phyloP scores from a whole-genome alignment of 2,329 filamentous ascomycete genomes.

The Pseudogymnoascus sp. region DNA sequence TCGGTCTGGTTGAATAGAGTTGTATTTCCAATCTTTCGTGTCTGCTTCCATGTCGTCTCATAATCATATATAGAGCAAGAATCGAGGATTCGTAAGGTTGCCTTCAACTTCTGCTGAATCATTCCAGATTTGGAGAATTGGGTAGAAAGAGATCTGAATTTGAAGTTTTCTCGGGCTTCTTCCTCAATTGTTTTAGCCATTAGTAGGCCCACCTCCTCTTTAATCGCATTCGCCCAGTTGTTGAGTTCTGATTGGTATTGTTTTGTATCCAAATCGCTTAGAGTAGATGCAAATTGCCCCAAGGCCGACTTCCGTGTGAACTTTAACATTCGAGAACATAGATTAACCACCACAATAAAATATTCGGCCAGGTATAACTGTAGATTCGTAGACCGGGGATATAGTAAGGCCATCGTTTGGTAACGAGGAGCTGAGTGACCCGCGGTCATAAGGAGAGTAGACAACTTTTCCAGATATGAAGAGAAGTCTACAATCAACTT shows the following conservation, averaged over 20 bases:
- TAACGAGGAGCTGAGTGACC: slow-evolving; percentile 35
- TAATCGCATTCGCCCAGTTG: slow-evolving; percentile 30
- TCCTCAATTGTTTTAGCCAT: slow-evolving; percentile 21
- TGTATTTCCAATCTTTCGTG: slow-evolving; percentile 33
- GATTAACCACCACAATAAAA: slow-evolving; percentile 32
- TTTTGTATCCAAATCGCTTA: slow-evolving; percentile 28
- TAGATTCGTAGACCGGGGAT: slow-evolving; percentile 31
- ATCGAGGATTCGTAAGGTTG: slow-evolving; percentile 28
- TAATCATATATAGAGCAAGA: slow-evolving; percentile 36
- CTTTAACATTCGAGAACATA: slow-evolving; percentile 32
- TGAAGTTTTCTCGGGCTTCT: slow-evolving; percentile 21
- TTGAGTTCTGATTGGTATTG: slow-evolving; percentile 29
- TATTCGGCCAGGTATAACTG: slow-evolving; percentile 34
- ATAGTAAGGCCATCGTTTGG: slow-evolving; percentile 32
- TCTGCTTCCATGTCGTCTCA: slow-evolving; percentile 34
- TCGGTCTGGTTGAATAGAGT: slow-evolving; percentile 18
- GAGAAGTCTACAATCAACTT: slow-evolving; percentile 28
- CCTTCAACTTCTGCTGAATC: slow-evolving; percentile 15
- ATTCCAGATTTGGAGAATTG: slow-evolving; percentile 17
- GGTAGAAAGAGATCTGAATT: slow-evolving; percentile 20
- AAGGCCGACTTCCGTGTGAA: slow-evolving; percentile 30
- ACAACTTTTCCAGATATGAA: slow-evolving; percentile 33
- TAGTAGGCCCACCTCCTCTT: slow-evolving; percentile 28
- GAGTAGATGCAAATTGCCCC: slow-evolving; percentile 25
- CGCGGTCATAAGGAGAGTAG: slow-evolving; percentile 33